Evolutionary conservation across 139 green algal species (phyloP), one percentile per base, ranked within the genome.

Genomic region (Coelastrella sp.): DNA sequence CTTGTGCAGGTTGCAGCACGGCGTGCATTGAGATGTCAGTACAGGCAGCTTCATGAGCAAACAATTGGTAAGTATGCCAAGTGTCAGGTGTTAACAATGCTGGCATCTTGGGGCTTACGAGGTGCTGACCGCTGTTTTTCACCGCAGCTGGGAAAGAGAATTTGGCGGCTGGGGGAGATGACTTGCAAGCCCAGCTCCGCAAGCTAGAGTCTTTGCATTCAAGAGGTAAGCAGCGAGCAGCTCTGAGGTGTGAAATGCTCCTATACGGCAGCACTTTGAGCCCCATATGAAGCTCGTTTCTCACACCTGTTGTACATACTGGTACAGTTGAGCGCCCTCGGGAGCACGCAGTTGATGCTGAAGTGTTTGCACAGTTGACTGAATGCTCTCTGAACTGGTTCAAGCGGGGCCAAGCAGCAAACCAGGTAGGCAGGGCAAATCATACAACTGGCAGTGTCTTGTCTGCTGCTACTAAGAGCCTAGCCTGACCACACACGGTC

Each of bases 281-380:
- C 25, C 11, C 81, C 15, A 57, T 9, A 27, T 75, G 22, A 12
- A 24, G 56, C 15, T 58, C 15, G 12, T 0, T 14, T 14, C 15
- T 70, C 12, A 70, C 63, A 56, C 56, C 57, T 63, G 82, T 11
- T 70, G 60, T 79, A n/a, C 17, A 27, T 11, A 75, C 63, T 70
- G 61, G 60, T 24, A 78, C 89, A 95, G 91, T 95, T 12, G 82
- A 92, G 15, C 93, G 92, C 74, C 93, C 96, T 0, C 90, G 91
- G n/a, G 96, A 98, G 66, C 86, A 94, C 65, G 92, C 93, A 0
- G 63, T 93, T 11, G 95, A 97, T 58, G 90, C 94, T 3, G 94
- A 96, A 74, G 25, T 95, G 12, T 95, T 98, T 78, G 63, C 22
- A 4, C 56, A 93, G 63, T 57, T 97, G 0, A 91, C 94, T 0